Conservation (phyloP, 2,329 filamentous ascomycete species). For the Cordyceps javanica region DNA sequence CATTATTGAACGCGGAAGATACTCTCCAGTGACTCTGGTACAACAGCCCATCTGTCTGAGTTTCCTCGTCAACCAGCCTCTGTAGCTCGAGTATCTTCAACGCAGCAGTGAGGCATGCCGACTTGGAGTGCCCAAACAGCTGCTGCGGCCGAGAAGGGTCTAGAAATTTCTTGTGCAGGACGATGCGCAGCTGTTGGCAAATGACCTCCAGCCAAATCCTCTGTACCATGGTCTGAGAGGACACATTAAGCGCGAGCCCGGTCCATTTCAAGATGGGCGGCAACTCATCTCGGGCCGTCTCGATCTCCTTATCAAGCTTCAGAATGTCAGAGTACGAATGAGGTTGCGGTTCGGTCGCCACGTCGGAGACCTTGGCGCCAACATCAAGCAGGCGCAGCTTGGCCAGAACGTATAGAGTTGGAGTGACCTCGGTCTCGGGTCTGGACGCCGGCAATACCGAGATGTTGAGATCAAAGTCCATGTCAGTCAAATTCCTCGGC, state of each 20-base stretch:
- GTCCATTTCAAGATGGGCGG: background rate
- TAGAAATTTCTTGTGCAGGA: background rate
- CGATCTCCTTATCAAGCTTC: background rate
- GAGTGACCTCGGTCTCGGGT: background rate
- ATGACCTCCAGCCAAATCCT: background rate
- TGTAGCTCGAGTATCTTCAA: background rate
- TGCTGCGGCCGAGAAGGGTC: background rate
- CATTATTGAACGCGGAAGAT: background rate
- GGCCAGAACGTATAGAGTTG: background rate
- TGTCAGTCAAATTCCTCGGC: background rate
- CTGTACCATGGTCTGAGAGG: background rate
- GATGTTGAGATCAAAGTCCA: background rate
- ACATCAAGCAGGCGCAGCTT: background rate
- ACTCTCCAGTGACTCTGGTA: background rate
- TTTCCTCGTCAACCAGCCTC: background rate
- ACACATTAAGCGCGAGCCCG: background rate
- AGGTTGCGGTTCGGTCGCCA: background rate
- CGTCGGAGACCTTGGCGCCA: background rate
- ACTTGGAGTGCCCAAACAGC: background rate
- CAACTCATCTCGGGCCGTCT: background rate
- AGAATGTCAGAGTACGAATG: background rate
- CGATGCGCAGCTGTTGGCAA: background rate
- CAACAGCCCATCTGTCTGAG: background rate
- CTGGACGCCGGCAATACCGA: background rate
- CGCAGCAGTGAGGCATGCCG: background rate